These are phyloP conservation scores for Westerdykella aurantiaca DNA, from an alignment of 2,329 filamentous ascomycete species.

Conservation along the genomic window DNA sequence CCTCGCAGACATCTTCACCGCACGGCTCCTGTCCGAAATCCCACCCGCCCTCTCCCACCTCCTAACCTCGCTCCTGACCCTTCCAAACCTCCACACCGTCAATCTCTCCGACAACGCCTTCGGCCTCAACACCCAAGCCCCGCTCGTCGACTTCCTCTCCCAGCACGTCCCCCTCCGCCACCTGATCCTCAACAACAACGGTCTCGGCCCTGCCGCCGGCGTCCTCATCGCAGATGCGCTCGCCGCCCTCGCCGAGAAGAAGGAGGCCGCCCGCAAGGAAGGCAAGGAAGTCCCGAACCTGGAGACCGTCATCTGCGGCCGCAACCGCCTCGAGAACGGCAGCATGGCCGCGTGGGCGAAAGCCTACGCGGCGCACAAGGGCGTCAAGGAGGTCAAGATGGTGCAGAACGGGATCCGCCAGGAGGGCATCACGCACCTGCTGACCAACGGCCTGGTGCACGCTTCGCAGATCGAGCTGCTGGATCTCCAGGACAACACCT, in stretches of 20 bases:
- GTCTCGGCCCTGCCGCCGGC: slow-evolving; percentile 85
- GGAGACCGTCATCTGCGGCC: slow-evolving; percentile 95
- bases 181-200: slow-evolving; percentile 97
- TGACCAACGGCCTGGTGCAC: slow-evolving; percentile 71
- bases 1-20: slow-evolving; percentile 96
- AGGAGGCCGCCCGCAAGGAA: slow-evolving; percentile 67
- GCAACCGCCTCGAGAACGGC: slow-evolving; percentile 91
- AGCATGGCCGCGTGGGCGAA: slow-evolving; percentile 95
- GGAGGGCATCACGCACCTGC: slow-evolving; percentile 78
- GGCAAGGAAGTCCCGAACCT: slow-evolving; percentile 72
- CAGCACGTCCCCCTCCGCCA: slow-evolving; percentile 86
- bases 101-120: slow-evolving; percentile 98
- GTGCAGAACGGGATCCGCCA: slow-evolving; percentile 96
- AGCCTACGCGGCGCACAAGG: slow-evolving; percentile 72
- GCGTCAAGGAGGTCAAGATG: slow-evolving; percentile 87
- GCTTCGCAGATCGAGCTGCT: slow-evolving; percentile 65
- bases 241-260: slow-evolving; percentile 73
- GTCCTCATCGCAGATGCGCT: slow-evolving; percentile 85
- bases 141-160: slow-evolving; percentile 85
- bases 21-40: slow-evolving; percentile 87
- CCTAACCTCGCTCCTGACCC: slow-evolving; percentile 77
- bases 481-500: slow-evolving; percentile 97
- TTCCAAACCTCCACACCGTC: slow-evolving; percentile 80
- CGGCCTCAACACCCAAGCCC: slow-evolving; percentile 88
- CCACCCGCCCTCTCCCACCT: slow-evolving; percentile 81